Evolutionary conservation across 805 yeast genomes (phyloP).

Genomic region (Kregervanrija delftensis): DNA sequence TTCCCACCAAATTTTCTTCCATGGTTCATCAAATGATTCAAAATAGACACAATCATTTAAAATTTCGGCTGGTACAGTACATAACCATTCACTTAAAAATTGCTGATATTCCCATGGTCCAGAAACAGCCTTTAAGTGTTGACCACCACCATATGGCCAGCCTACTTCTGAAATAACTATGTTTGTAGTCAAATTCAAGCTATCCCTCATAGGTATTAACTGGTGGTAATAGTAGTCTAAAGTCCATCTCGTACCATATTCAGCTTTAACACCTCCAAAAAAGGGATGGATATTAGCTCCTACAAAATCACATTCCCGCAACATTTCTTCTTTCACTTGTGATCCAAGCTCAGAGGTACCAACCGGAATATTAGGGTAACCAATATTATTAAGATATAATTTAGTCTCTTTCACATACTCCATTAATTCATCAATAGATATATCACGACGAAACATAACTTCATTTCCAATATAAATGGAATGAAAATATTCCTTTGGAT

Average conservation of each 20-base stretch:
- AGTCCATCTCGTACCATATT: conserved; percentile 47
- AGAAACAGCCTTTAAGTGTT: conserved; percentile 39
- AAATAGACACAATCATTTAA: conserved; percentile 49
- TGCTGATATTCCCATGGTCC: conserved; percentile 35
- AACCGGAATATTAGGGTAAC: conserved; percentile 38
- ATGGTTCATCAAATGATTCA: conserved; percentile 70
- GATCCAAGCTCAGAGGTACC: conserved; percentile 61
- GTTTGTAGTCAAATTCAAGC: conserved; percentile 17
- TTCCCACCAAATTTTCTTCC: conserved; percentile 51
- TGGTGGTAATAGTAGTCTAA: conserved; percentile 38
- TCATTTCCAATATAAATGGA: conserved; percentile 57
- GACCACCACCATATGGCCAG: conserved; percentile 66
- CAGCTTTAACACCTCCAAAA: conserved; percentile 49
- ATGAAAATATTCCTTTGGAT: conserved; percentile 42
- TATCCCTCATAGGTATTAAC: conserved; percentile 31
- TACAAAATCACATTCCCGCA: conserved; percentile 43
- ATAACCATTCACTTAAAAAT: conserved; percentile 47
- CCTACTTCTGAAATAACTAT: conserved; percentile 58
- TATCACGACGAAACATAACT: conserved; percentile 49
- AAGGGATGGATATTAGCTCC: conserved; percentile 68
- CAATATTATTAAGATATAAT: conserved; percentile 27
- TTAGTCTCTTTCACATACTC: conserved; percentile 37
- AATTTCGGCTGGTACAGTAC: conserved; percentile 31
- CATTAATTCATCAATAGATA: conserved; percentile 30
- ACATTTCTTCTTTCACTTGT: conserved; percentile 31